Base-by-base conservation (phyloP, 208 protist species). In the Crithidia brevicula region DNA sequence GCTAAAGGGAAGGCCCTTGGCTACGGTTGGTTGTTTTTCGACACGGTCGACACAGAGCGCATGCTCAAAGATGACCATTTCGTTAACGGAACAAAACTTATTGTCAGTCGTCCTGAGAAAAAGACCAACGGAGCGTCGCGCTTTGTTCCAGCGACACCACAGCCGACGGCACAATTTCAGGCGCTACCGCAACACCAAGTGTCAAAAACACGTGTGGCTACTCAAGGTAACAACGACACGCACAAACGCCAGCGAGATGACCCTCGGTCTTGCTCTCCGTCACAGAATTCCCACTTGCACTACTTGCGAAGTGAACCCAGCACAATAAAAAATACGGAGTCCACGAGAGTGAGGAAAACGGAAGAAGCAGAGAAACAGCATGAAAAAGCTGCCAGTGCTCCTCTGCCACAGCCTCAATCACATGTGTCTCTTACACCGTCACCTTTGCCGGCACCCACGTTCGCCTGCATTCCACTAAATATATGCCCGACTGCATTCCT, bases 21-120 rank as follows among this genome's bases (percentile, higher is more conserved):
- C 20, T 93, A 86, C 66, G 87, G 87, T 25, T 93, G 82, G 80
- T 25, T 86, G 30, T 10, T 23, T 18, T 90, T 82, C 71, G 52
- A 74, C 6, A 10, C 33, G 3, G 62, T 69, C 0, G 62, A 76
- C 23, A 11, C n/a, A 1, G 34, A 68, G 1, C 70, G 56, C 11
- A 20, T 76, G 28, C 3, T 69, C 5, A 52, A 33, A 0, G 40
- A 38, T 5, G 18, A 40, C 7, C 70, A 76, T n/a, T 42, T 36
- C 0, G 28, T 76, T 27, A 66, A 52, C 3, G 62, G 49, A 1
- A 33, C 46, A 7, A 28, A 23, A 23, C 28, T 65, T 3, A 22
- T 25, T 20, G 45, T 65, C 0, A 40, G 59, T n/a, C 30, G 16
- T 8, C 31, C 59, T 25, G 59, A 52, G 20, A 54, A 40, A 40